Evolutionary conservation across 2,329 filamentous ascomycete genomes (phyloP).

Genomic region (Huntiella savannae): DNA sequence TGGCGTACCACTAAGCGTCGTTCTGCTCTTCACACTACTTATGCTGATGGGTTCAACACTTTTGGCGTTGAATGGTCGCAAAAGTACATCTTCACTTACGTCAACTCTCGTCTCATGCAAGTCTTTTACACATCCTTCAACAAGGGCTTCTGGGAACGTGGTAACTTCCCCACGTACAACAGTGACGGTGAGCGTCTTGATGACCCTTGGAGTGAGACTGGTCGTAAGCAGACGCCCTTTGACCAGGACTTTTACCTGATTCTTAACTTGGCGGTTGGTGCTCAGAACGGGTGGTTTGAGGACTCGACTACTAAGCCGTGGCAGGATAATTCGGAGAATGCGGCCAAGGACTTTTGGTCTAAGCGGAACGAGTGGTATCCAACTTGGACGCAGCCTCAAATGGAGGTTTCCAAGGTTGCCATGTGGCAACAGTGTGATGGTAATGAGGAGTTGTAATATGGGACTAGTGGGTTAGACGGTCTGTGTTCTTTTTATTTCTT

Average conservation of each 20-base stretch:
- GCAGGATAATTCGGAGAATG: slow-evolving; percentile 48
- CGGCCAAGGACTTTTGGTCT: slow-evolving; percentile 61
- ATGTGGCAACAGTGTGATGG: slow-evolving; percentile 55
- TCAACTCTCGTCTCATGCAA: slow-evolving; percentile 62
- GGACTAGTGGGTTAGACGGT: no score
- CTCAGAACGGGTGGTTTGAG: slow-evolving; percentile 68
- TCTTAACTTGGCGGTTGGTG: slow-evolving; percentile 56
- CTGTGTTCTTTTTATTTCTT: no score
- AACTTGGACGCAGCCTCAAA: slow-evolving; percentile 50
- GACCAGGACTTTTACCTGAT: slow-evolving; percentile 61
- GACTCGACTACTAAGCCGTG: slow-evolving; percentile 60
- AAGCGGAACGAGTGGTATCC: slow-evolving; percentile 44
- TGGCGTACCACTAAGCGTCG: slow-evolving; percentile 70
- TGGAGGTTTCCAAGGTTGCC: slow-evolving; percentile 50
- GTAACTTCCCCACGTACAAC: slow-evolving; percentile 44
- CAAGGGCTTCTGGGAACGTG: slow-evolving; percentile 46
- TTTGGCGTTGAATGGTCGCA: slow-evolving; percentile 75
- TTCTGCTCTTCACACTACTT: slow-evolving; percentile 55
- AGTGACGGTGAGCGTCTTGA: slow-evolving; percentile 45
- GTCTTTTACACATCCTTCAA: slow-evolving; percentile 64
- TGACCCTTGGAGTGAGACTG: slow-evolving; percentile 45
- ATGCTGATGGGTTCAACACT: slow-evolving; percentile 48
- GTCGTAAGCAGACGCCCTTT: slow-evolving; percentile 47
- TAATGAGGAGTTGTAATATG: slow-evolving; percentile 28
- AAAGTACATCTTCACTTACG: slow-evolving; percentile 74